Percentiles rank a stretch among this genome's conserved stretches.
Evolutionary conservation across 805 yeast genomes (phyloP).

Genomic region (Sungouiozyma ichnusensis): DNA sequence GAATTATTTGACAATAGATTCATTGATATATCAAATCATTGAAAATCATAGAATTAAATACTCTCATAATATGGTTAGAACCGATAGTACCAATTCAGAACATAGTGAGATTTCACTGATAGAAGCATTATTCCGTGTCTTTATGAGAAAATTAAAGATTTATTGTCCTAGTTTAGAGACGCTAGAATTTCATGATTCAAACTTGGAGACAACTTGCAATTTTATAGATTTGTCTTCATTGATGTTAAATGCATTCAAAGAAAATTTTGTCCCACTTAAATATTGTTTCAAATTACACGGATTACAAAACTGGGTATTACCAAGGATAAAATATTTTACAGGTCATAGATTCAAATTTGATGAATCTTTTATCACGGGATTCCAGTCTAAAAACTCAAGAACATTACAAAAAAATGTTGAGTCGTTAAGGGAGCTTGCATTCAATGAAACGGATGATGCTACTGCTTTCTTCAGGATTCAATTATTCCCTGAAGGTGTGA

Average conservation of each 20-base stretch:
- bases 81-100: background rate
- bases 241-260: slow-evolving; percentile 10
- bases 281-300: slow-evolving; percentile 17
- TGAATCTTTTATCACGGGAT: slow-evolving; percentile 9
- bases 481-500: slow-evolving; percentile 18
- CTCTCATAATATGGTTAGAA: background rate
- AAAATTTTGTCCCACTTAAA: slow-evolving; percentile 7
- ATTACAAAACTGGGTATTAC: slow-evolving; percentile 18
- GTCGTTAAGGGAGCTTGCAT: slow-evolving; percentile 12
- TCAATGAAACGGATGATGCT: slow-evolving; percentile 16
- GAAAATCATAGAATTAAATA: slow-evolving; percentile 3
- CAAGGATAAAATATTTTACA: slow-evolving; percentile 11
- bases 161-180: slow-evolving; percentile 8
- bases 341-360: slow-evolving; percentile 22
- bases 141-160: slow-evolving; percentile 7
- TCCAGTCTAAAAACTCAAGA: slow-evolving; percentile 7
- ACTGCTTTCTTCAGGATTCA: slow-evolving; percentile 16
- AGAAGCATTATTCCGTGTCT: slow-evolving; percentile 6
- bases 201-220: slow-evolving; percentile 12
- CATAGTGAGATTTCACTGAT: slow-evolving; percentile 4
- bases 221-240: slow-evolving; percentile 15
- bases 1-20: slow-evolving; percentile 15
- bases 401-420: slow-evolving; percentile 10
- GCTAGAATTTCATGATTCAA: slow-evolving; percentile 8
- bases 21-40: slow-evolving; percentile 11